Evolutionary conservation across 345 rosid species (phyloP).

Genomic region (Erysimum cheiranthoides): DNA sequence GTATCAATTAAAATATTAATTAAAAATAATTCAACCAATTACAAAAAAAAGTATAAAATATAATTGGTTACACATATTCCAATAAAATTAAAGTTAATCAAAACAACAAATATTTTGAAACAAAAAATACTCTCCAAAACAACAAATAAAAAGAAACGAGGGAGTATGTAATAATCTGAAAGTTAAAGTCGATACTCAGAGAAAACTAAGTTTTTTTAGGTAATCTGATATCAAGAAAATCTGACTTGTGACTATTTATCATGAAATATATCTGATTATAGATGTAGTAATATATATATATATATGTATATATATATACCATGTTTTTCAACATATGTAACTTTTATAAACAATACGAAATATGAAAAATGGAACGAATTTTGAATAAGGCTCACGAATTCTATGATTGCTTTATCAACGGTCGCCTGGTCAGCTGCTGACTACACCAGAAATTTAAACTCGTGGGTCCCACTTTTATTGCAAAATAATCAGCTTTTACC

Average conservation of each 20-base stretch:
- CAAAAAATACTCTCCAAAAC: no score
- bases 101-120: no score
- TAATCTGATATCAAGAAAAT: neutral
- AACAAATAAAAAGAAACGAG: no score
- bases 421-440: conserved; percentile 42
- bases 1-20: no score
- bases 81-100: no score
- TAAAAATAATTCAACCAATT: no score
- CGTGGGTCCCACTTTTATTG: conserved; percentile 14
- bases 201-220: no score
- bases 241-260: neutral
- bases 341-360: neutral
- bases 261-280: neutral
- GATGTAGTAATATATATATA: no score
- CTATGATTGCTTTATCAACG: conserved; percentile 40
- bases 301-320: neutral
- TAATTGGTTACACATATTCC: no score
- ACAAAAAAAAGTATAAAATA: no score
- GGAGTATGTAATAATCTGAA: neutral
- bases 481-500: neutral
- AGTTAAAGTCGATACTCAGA: neutral
- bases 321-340: neutral
- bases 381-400: conserved; percentile 29
- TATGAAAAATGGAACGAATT: neutral
- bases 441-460: conserved; percentile 37